Evolutionary conservation across 129 eudicot species (phyloP), one percentile per base, ranked within the genome.

Genomic region (Kitagawia praeruptora): DNA sequence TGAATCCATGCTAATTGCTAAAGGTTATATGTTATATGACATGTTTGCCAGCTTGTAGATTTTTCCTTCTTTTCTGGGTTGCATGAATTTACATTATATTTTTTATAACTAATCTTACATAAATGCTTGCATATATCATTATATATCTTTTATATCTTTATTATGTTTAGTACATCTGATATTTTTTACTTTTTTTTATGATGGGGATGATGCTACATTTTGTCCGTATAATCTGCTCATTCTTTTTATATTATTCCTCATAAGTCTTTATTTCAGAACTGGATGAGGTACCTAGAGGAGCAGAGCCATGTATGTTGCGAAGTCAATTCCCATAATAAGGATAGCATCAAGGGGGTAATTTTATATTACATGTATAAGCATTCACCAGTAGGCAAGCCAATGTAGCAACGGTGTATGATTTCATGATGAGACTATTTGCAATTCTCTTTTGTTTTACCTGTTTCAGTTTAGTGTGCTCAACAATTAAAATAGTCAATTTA

Each of bases 321-420:
- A 70, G 88, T 91, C 69, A 91, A 93, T 89, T 86, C 98, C 66
- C 97, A 93, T 83, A 89, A 91, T 83, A 89, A 84, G 85, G 96
- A 89, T 27, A 90, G 51, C 80, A 80, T 88, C 80, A 87, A 84
- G 81, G 87, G 91, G 98, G 98, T 89, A 85, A 82, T 4, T 46
- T 21, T 19, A 6, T 44, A 27, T 70, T 66, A 11, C 69, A 49
- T 44, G 23, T 18, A 8, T 49, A 28, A 7, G 45, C 75, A 70
- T 38, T 39, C 21, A 14, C 48, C 14, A 39, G 27, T 70, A 39
- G 41, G 25, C 3, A 6, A 19, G 47, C 75, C 75, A 70, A 18
- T 34, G 15, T 61, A 38, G 42, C 47, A 18, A 39, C 3, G 2
- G 41, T 67, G 40, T 28, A 34, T 67, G 40, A 67, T 67, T n/a